phyloP scores from a whole-genome alignment of 2,329 filamentous ascomycete species.

The Chlorencoelia australis region DNA sequence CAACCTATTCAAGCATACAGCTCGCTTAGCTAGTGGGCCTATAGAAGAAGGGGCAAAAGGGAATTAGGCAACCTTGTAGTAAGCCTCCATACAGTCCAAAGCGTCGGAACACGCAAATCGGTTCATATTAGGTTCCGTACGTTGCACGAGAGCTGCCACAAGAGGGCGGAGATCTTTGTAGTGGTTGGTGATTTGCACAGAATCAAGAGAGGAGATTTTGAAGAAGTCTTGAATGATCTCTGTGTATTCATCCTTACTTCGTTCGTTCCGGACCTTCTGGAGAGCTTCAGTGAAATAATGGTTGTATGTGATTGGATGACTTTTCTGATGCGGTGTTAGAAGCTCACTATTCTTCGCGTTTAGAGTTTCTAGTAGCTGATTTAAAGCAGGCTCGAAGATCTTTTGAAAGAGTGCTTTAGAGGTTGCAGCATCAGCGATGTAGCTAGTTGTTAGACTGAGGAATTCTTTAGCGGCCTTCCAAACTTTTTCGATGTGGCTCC shows the following conservation, averaged over 20 bases:
- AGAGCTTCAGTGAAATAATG: constrained; percentile 34
- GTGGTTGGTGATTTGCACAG: constrained; percentile 12
- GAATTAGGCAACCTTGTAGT: constrained; percentile 29
- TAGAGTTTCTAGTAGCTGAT: constrained; percentile 28
- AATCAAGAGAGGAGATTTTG: constrained; percentile 12
- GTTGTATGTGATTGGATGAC: constrained; percentile 46
- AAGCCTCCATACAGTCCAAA: constrained; percentile 32
- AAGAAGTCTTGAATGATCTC: constrained; percentile 21
- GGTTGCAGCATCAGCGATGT: constrained; percentile 33
- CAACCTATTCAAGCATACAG: constrained; percentile 28
- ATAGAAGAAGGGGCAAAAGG: neutral
- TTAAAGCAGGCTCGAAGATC: constrained; percentile 33
- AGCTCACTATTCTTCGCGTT: constrained; percentile 35
- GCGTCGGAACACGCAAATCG: constrained; percentile 25
- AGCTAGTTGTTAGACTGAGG: constrained; percentile 25
- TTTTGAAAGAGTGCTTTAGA: constrained; percentile 28
- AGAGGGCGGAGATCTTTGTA: constrained; percentile 18
- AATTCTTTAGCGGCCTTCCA: constrained; percentile 27
- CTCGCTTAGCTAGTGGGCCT: neutral
- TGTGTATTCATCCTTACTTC: constrained; percentile 8
- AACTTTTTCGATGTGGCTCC: constrained; percentile 29
- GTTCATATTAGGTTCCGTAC: constrained; percentile 25
- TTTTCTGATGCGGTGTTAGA: constrained; percentile 34
- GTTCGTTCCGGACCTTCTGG: constrained; percentile 11
- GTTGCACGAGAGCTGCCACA: constrained; percentile 14